Evolutionary conservation across 441 rosid genomes (phyloP).

Genomic region (Arabidopsis hybrid): DNA sequence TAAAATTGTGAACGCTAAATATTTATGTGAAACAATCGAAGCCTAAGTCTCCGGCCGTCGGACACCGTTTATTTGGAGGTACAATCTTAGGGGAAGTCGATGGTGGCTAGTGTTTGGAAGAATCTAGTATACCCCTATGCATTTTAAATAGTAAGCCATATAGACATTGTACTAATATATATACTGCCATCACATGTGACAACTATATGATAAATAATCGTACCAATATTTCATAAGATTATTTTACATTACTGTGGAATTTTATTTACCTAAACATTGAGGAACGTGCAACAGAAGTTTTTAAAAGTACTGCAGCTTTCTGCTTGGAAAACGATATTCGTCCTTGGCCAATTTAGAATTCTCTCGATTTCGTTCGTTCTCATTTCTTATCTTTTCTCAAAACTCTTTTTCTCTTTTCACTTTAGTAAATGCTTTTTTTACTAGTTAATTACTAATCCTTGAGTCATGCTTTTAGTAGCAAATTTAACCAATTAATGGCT

Average conservation of each 20-base stretch:
- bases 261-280: slow-evolving; percentile 6
- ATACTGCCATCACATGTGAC: slow-evolving; percentile 32
- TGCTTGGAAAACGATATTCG: slow-evolving; percentile 29
- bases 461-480: background rate
- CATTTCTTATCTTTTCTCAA: slow-evolving; percentile 16
- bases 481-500: background rate
- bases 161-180: slow-evolving; percentile 9
- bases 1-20: too few species aligned
- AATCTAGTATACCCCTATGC: slow-evolving; percentile 17
- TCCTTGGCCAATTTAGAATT: slow-evolving; percentile 24
- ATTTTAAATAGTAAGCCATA: slow-evolving; percentile 7
- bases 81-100: background rate
- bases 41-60: background rate
- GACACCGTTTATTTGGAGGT: background rate
- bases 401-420: slow-evolving; percentile 4
- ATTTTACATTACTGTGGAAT: slow-evolving; percentile 3
- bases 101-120: slow-evolving; percentile 23
- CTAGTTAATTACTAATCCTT: background rate
- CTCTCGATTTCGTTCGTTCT: slow-evolving; percentile 12
- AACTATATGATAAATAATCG: slow-evolving; percentile 34
- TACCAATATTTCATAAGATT: slow-evolving; percentile 30
- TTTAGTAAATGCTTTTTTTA: background rate
- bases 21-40: background rate
- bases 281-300: slow-evolving; percentile 26
- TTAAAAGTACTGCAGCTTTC: slow-evolving; percentile 32